phyloP scores from a whole-genome alignment of 768 basidiomycete species.

The Mycena galericulata region DNA sequence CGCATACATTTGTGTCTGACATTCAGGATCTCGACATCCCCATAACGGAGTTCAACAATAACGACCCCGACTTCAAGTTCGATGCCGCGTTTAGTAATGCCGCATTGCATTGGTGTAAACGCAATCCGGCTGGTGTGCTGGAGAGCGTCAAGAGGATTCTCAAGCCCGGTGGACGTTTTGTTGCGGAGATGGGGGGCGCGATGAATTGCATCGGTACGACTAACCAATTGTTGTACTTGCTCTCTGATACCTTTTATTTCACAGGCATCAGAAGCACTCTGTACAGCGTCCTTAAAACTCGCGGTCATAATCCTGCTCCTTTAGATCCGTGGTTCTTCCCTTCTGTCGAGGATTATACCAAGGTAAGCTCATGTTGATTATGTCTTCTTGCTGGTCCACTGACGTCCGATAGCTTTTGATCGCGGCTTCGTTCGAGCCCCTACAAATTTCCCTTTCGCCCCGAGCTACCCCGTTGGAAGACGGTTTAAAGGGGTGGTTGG shows the following conservation, averaged over 20 bases:
- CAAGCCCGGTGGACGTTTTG: conserved; percentile 78
- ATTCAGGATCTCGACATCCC: conserved; percentile 61
- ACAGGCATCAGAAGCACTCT: conserved; percentile 73
- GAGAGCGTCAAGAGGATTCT: conserved; percentile 68
- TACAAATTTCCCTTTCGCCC: conserved; percentile 66
- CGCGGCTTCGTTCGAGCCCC: conserved; percentile 66
- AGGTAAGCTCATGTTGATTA: conserved; percentile 50
- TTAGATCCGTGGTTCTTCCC: conserved; percentile 92
- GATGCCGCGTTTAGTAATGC: conserved; percentile 88
- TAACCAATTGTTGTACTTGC: background rate
- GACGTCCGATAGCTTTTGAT: conserved; percentile 64
- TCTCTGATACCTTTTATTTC: background rate
- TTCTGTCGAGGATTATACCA: conserved; percentile 71
- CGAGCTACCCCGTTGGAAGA: conserved; percentile 64
- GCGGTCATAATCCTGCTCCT: conserved; percentile 67
- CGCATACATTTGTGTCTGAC: conserved; percentile 64
- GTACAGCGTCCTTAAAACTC: conserved; percentile 60
- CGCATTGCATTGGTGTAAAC: conserved; percentile 88
- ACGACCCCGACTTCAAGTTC: conserved; percentile 55
- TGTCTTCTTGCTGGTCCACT: background rate
- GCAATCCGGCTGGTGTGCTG: conserved; percentile 74
- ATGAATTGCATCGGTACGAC: conserved; percentile 74
- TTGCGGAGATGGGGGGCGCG: conserved; percentile 83
- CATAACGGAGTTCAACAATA: conserved; percentile 39
- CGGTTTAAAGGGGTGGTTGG: conserved; percentile 74